Evolutionary conservation across 169 alveolate genomes (phyloP), one percentile per base, ranked within the genome.

Genomic region (Cryptosporidium xiaoi): DNA sequence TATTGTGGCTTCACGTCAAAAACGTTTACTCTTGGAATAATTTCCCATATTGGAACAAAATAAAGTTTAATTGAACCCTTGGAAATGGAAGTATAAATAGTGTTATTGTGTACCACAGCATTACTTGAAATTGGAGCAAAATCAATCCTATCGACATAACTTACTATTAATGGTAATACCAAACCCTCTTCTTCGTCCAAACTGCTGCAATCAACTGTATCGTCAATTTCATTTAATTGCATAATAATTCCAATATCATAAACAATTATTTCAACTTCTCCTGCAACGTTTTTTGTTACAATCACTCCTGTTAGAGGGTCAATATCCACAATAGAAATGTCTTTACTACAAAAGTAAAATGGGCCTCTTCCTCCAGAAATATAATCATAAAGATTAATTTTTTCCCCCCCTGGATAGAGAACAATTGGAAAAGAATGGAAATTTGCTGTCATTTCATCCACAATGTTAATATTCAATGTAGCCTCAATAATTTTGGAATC

Each of bases 321-420:
- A 58, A 77, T 18, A 5, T 24, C 56, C 46, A 56, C 60, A 7
- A 77, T 77, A 20, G 60, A 62, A 33, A 34, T 33, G 33, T 77
- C 36, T 34, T 34, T 24, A 46, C 64, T 34, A 36, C 87, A 77
- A 60, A 77, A 77, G 33, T 34, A 48, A 77, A 77, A 77, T 13
- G 69, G 69, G 2, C 87, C 87, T 20, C 31, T 77, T 44, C 87
- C 87, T 2, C 87, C 87, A 16, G 36, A 36, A 18, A 77, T 34
- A 12, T 62, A 58, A 18, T 62, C 77, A 44, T 40, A 34, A 33
- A 77, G 40, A 20, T 60, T 40, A 2, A 77, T 60, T 34, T 20
- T 27, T 31, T 77, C 77, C 10, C 29, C 71, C 15, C 87, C 87
- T 44, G 87, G 87, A 40, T 77, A 62, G 31, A 77, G 27, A 34